A percentile compares a stretch with the other conserved stretches of the same genome.
Evolutionary conservation across 768 basidiomycete species (phyloP).

Genomic region (Suillus clintonianus): DNA sequence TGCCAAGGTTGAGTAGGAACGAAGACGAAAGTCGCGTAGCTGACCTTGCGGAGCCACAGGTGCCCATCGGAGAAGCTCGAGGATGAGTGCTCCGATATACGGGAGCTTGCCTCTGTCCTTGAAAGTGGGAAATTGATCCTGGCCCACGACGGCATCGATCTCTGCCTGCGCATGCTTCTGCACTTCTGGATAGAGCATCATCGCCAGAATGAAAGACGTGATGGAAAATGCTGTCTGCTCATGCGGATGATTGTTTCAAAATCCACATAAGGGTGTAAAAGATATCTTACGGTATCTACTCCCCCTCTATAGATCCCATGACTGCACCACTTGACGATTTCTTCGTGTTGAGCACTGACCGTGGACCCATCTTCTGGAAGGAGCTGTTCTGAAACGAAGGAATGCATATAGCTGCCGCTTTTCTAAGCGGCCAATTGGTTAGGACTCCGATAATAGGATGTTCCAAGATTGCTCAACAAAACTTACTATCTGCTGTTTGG

Average conservation of each 20-base stretch:
- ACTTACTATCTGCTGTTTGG: slow-evolving; percentile 18
- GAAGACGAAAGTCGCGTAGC: too few species aligned
- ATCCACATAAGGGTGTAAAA: background rate
- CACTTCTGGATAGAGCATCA: slow-evolving; percentile 28
- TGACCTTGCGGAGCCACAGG: slow-evolving; percentile 12
- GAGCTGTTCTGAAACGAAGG: background rate
- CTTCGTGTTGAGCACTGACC: slow-evolving; percentile 5
- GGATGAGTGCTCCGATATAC: slow-evolving; percentile 25
- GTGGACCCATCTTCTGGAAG: background rate
- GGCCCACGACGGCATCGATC: slow-evolving; percentile 28
- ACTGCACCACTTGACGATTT: slow-evolving; percentile 16
- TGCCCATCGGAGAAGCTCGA: slow-evolving; percentile 24
- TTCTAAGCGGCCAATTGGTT: background rate
- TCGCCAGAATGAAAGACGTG: slow-evolving; percentile 21
- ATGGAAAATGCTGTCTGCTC: background rate
- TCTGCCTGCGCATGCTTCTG: slow-evolving; percentile 28
- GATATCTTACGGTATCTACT: slow-evolving; percentile 22
- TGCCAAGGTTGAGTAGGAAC: background rate
- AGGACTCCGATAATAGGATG: background rate
- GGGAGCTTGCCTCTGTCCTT: slow-evolving; percentile 24
- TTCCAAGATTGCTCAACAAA: background rate
- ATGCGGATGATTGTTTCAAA: background rate
- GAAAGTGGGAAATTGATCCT: slow-evolving; percentile 20
- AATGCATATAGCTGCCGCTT: background rate
- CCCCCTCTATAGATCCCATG: slow-evolving; percentile 18